These are phyloP conservation scores for Fusarium armeniacum DNA, from an alignment of 2,329 filamentous ascomycete species.

Conservation along the genomic window DNA sequence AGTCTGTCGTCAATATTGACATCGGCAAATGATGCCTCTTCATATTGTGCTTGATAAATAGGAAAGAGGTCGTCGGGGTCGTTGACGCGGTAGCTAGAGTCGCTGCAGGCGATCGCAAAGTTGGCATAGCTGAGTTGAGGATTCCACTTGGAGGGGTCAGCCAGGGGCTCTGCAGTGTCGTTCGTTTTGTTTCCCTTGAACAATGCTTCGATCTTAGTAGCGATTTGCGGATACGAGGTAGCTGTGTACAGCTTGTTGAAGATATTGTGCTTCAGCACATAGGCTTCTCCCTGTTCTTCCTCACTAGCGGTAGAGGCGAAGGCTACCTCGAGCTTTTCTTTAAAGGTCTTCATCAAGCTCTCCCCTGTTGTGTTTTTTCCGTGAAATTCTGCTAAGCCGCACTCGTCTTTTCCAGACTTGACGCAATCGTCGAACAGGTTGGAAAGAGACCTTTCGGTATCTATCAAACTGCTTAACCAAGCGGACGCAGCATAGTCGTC, in stretches of 20 bases:
- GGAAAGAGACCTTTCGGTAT: neutral
- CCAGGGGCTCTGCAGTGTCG: neutral
- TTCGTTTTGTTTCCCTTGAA: neutral
- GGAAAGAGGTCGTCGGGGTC: constrained; percentile 12
- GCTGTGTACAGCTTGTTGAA: neutral
- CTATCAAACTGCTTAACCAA: rapidly evolving
- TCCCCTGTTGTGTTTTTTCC: constrained; percentile 6
- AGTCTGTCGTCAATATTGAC: rapidly evolving
- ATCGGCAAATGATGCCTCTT: neutral
- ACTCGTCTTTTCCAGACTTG: neutral
- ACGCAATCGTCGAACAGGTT: constrained; percentile 14
- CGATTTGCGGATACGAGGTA: neutral
- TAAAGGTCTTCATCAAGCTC: neutral
- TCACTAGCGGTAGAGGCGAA: rapidly evolving
- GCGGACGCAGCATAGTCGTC: constrained; percentile 17
- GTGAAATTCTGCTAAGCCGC: neutral
- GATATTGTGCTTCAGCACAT: neutral
- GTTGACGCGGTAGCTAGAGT: neutral
- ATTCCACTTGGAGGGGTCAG: neutral
- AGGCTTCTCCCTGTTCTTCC: neutral
- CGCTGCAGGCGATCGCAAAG: neutral
- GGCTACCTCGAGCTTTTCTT: neutral
- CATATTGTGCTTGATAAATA: constrained; percentile 14
- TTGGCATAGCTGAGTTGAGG: rapidly evolving
- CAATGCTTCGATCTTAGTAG: neutral